Base-by-base conservation (phyloP, 2,329 filamentous ascomycete genomes). In the Aureobasidium uvarum region DNA sequence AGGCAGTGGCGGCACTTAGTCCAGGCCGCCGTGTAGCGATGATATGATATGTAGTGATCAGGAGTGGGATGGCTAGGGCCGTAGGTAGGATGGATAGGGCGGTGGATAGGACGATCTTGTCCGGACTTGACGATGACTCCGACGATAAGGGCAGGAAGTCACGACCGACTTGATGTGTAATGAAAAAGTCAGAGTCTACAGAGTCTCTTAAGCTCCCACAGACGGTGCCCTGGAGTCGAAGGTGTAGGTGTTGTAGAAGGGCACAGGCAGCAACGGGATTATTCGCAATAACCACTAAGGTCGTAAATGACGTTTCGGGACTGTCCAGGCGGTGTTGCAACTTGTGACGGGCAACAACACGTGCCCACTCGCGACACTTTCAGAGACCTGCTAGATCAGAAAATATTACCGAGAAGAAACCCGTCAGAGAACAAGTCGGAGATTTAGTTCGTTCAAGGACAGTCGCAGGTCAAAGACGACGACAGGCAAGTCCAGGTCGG, bases 211-310 rank as follows among this genome's bases (percentile, higher is more conserved):
- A 54, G n/a, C 33, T 16, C 51, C 11, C 8, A 18, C 13, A 38
- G 18, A 25, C n/a, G 23, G 14, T n/a, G 7, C n/a, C 5, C 33
- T 18, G 13, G 23, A 18, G 23, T 31, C 10, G 11, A 45, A 14
- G 23, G 23, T 28, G 20, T 28, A 58, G 38, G 54, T 45, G 36
- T 55, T 41, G 52, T 25, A 18, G 36, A 38, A 20, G 14, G 39
- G 10, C 20, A 18, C 20, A 38, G 56, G 56, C 56, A 60, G 56
- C 23, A 60, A 60, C 56, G 56, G 56, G 14, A 36, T 20, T 46
- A 46, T 60, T 59, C 48, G 31, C 48, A 51, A 51, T 59, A 45
- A n/a, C 56, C 56, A 60, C 56, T 31, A 60, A 48, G 56, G 56
- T 60, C 56, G 20, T 48, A 36, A 25, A 60, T 60, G 56, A 60